A percentile compares a stretch with the other conserved stretches of the same genome.
Conservation (phyloP, 306 rosid species). For the Comarum palustre region DNA sequence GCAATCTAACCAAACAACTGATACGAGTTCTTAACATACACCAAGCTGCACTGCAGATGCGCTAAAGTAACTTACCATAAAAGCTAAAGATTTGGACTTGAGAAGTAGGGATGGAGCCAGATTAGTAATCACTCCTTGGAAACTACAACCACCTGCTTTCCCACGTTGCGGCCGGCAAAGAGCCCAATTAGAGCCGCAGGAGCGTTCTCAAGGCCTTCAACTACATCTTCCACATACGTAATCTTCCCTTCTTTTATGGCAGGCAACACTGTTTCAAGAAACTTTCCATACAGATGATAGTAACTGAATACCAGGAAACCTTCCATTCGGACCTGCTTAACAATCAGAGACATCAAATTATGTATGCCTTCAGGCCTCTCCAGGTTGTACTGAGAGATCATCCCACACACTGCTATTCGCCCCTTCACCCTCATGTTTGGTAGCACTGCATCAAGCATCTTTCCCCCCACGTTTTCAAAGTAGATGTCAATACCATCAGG, state of each 20-base stretch:
- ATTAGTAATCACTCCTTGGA: background rate
- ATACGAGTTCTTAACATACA: background rate
- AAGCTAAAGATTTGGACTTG: background rate
- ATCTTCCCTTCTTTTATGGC: background rate
- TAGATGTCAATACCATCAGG: slow-evolving; percentile 20
- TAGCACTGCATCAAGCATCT: slow-evolving; percentile 23
- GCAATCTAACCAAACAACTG: background rate
- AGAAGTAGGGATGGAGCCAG: background rate
- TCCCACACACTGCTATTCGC: slow-evolving; percentile 19
- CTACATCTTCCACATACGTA: slow-evolving; percentile 3
- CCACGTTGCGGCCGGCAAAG: background rate
- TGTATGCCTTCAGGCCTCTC: background rate
- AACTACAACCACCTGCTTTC: background rate
- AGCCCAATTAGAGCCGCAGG: background rate
- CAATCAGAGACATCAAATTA: background rate
- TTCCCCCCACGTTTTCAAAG: slow-evolving; percentile 24
- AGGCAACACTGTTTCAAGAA: background rate
- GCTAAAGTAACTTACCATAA: background rate
- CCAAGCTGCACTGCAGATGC: background rate
- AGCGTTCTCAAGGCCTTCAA: background rate
- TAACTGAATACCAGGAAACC: background rate
- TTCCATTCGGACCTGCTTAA: background rate
- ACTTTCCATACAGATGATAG: background rate
- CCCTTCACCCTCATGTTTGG: slow-evolving; percentile 19
- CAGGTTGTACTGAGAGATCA: slow-evolving; percentile 25